Conservation (phyloP, 495 filamentous ascomycete species). For the Jackrogersella minutella region DNA sequence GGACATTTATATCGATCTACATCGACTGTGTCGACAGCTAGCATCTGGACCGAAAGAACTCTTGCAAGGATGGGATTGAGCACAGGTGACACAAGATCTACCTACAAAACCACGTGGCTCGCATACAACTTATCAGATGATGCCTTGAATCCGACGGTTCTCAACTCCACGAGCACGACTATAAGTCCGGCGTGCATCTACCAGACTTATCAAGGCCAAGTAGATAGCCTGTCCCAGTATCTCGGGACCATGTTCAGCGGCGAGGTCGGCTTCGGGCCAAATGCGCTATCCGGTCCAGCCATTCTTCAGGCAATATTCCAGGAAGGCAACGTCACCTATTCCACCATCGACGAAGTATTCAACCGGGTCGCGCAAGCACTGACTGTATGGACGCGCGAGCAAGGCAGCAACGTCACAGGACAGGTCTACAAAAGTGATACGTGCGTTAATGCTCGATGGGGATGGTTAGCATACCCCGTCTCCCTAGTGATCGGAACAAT, state of each 20-base stretch:
- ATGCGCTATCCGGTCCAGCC: neutral
- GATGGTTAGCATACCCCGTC: conserved; percentile 35
- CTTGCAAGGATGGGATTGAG: conserved; percentile 3
- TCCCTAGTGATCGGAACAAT: conserved; percentile 23
- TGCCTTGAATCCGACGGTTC: too few relatives aligned
- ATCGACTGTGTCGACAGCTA: neutral
- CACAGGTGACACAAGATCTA: neutral
- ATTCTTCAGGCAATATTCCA: conserved; percentile 14
- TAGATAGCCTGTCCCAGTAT: neutral
- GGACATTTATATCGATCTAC: neutral
- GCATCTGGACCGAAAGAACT: neutral
- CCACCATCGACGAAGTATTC: conserved; percentile 15
- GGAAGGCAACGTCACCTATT: conserved; percentile 26
- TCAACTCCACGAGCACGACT: neutral
- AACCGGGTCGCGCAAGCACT: conserved; percentile 14
- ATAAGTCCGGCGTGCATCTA: conserved; percentile 28
- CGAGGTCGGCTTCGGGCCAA: neutral
- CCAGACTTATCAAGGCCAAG: neutral
- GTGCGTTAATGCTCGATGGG: conserved; percentile 35
- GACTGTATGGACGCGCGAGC: conserved; percentile 3
- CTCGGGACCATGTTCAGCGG: conserved; percentile 6
- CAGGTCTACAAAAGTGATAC: conserved; percentile 9
- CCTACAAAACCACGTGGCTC: conserved; percentile 2
- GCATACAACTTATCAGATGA: neutral
- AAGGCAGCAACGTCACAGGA: conserved; percentile 8